phyloP scores from a whole-genome alignment of 345 rosid species.

The Linum tenue region DNA sequence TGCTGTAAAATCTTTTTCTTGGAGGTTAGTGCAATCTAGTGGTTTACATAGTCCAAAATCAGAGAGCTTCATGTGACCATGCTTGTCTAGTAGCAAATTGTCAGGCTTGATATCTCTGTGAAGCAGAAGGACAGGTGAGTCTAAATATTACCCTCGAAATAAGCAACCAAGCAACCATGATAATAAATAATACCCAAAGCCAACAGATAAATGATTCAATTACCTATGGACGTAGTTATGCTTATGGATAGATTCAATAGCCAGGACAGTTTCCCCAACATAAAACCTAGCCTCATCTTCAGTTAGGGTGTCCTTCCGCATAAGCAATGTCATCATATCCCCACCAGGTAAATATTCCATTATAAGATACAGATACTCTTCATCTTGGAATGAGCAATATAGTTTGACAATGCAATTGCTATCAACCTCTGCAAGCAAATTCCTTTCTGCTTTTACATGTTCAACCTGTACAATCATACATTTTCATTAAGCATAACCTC shows the following conservation, averaged over 20 bases:
- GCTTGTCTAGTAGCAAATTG: slow-evolving; percentile 48
- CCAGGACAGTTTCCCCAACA: slow-evolving; percentile 58
- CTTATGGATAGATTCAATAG: slow-evolving; percentile 62
- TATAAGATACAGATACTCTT: slow-evolving; percentile 51
- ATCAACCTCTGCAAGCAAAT: slow-evolving; percentile 67
- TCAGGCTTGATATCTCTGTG: slow-evolving; percentile 70
- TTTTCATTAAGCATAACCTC: neutral
- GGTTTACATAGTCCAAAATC: slow-evolving; percentile 71
- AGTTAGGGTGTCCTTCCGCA: slow-evolving; percentile 56
- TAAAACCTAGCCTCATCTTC: slow-evolving; percentile 63
- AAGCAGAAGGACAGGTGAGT: slow-evolving; percentile 7
- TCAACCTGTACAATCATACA: slow-evolving; percentile 34
- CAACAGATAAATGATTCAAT: neutral
- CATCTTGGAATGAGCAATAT: slow-evolving; percentile 65
- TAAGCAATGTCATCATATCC: slow-evolving; percentile 65
- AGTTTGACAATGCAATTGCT: slow-evolving; percentile 62
- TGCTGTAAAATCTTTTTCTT: slow-evolving; percentile 34
- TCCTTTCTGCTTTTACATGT: slow-evolving; percentile 66
- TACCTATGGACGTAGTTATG: slow-evolving; percentile 66
- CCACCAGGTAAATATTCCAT: slow-evolving; percentile 79
- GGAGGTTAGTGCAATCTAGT: slow-evolving; percentile 44
- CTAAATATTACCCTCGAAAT: neutral
- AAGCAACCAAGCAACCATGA: neutral
- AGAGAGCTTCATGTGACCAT: slow-evolving; percentile 60
- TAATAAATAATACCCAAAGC: neutral